Base-by-base conservation (phyloP, 1,139 yeast species). In the Yamadazyma mexicana region DNA sequence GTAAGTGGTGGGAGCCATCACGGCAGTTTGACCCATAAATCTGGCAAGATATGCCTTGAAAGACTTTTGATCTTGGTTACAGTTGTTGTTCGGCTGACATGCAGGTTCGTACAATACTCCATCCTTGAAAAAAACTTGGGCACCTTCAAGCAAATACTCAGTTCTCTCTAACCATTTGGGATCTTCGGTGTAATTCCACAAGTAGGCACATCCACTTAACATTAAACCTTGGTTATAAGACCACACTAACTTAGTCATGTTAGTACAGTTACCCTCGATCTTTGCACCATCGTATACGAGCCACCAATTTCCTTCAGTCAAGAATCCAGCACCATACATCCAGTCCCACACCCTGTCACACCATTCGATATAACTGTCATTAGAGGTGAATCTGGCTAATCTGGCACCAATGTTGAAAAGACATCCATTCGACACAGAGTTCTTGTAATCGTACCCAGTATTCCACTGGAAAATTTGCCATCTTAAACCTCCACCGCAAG, bases 381-480 rank as follows among this genome's bases (percentile, higher is more conserved):
- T 81, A 38, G 81, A 80, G 0, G 96, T 88, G 62, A 77, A 91
- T 52, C 96, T 73, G 11, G 92, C 92, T 49, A 91, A 73, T 55
- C 97, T 75, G 2, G 96, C 92, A 29, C 89, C 96, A 39, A 91
- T 63, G 53, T 87, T 85, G 78, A 91, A 89, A 46, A 91, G 68
- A 53, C 95, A 87, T 14, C 97, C 97, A 57, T 89, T 91, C 16
- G 95, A 80, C 43, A 91, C 94, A 8, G 95, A 72, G 62, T 91
- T 91, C 64, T 91, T 91, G 61, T 91, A 91, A 62, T 87, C 86
- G 60, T 89, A 91, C 50, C 98, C 98, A 8, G 89, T 75, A 61
- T 91, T 91, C 95, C 96, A 91, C 44, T 86, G 79, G 69, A 87
- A 91, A 58, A 91, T 91, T 66, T 91, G 98, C 98, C 98, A 91